phyloP scores from a whole-genome alignment of 2,329 filamentous ascomycete species.

The Elsinoe necatrix region DNA sequence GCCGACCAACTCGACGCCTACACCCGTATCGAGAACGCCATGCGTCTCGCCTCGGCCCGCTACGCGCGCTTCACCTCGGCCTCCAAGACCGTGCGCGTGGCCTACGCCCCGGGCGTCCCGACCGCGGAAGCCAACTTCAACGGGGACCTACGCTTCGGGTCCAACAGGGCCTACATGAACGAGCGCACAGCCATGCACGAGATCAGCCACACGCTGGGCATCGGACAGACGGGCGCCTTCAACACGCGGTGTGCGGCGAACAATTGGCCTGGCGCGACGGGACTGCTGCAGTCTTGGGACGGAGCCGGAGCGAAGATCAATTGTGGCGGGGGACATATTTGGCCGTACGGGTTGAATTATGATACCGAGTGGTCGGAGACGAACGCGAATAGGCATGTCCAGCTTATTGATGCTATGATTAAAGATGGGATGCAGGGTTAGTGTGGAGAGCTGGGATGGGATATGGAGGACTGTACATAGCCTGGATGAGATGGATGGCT shows the following conservation, averaged over 20 bases:
- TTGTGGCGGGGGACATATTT: slow-evolving; percentile 17
- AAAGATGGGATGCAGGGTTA: slow-evolving; percentile 4
- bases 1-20: slow-evolving; percentile 18
- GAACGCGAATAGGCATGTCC: slow-evolving; percentile 7
- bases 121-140: slow-evolving; percentile 19
- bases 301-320: slow-evolving; percentile 13
- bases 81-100: slow-evolving; percentile 18
- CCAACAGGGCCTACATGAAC: slow-evolving; percentile 16
- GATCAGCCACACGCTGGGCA: slow-evolving; percentile 6
- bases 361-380: slow-evolving; percentile 17
- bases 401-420: slow-evolving; percentile 3
- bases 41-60: slow-evolving; percentile 17
- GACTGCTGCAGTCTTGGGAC: slow-evolving; percentile 17
- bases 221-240: slow-evolving; percentile 9
- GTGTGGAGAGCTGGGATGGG: neutral
- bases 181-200: slow-evolving; percentile 19
- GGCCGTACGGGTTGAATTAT: slow-evolving; percentile 20
- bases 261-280: slow-evolving; percentile 15
- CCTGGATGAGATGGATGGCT: neutral
- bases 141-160: slow-evolving; percentile 19
- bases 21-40: slow-evolving; percentile 17
- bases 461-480: neutral
- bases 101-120: slow-evolving; percentile 17
- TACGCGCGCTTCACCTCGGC: slow-evolving; percentile 12
- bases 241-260: slow-evolving; percentile 13